Base-by-base conservation (phyloP, 169 alveolate species). In the Pseudocohnilembus persalinus region DNA sequence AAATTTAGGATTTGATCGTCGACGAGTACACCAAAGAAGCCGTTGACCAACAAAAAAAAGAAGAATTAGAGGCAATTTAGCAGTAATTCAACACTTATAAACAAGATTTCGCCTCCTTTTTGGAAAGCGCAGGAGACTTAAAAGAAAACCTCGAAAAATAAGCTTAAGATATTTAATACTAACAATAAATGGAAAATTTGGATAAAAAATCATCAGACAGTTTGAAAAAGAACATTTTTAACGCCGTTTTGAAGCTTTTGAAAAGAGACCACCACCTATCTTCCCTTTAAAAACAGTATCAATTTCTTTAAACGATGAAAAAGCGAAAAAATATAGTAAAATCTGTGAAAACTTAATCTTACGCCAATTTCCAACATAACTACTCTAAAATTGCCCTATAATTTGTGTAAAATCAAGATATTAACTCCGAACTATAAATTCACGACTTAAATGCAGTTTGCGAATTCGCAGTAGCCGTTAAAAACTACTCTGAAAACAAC, bases 1-100 rank as follows among this genome's bases (percentile, higher is more conserved):
- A 93, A 77, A 86, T 87, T 34, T 87, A 91, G 78, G 85, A 89
- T 74, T 77, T 93, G 76, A 92, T 93, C 63, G 95, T 91, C 0
- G 95, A 89, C 32, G 85, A 85, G 79, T 88, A 91, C 33, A 90
- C 86, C 28, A 86, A 88, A 33, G 87, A 90, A 75, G 87, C 90
- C 63, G 90, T 85, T 78, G 86, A 88, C 49, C 81, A 84, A 49
- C 92, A 93, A 49, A 83, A 93, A 88, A 88, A 89, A 64, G 82
- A 88, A 80, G 94, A 89, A 88, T 65, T 78, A 35, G 33, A 77
- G 32, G 93, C 88, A 83, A 91, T 91, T 34, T 79, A 91, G 73
- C 85, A 88, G 80, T 85, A 87, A 26, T 93, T 93, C 90, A 94
- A 94, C 25, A 80, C 90, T 28, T 93, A 91, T 79, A 85, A 82